phyloP scores from a whole-genome alignment of 768 basidiomycete species.

The Tulasnella sp. region DNA sequence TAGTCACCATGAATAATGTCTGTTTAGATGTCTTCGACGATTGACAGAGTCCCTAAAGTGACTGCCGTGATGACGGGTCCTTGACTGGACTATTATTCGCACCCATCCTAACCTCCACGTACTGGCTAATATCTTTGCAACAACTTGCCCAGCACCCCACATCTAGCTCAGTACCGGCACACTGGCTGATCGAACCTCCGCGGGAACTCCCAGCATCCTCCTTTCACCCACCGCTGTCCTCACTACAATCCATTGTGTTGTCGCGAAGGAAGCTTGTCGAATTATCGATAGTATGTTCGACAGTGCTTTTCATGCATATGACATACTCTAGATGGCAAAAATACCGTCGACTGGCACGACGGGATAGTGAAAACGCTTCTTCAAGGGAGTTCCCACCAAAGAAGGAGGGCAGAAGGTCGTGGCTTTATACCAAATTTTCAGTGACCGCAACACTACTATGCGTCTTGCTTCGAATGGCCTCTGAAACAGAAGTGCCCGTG shows the following conservation, averaged over 20 bases:
- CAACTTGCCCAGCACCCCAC: constrained; percentile 20
- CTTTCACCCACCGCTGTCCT: constrained; percentile 18
- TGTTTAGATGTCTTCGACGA: constrained; percentile 15
- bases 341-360: background rate
- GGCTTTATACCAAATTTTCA: constrained; percentile 52
- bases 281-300: constrained; percentile 68
- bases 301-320: constrained; percentile 69
- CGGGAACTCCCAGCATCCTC: constrained; percentile 38
- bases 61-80: constrained; percentile 76
- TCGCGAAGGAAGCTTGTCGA: constrained; percentile 71
- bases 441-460: background rate
- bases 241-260: constrained; percentile 44
- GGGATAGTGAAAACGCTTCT: constrained; percentile 16
- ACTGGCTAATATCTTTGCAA: constrained; percentile 43
- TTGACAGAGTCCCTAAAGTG: constrained; percentile 36
- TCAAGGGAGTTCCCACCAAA: background rate
- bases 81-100: constrained; percentile 75
- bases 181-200: constrained; percentile 74
- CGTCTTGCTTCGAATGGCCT: background rate
- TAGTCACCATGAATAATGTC: constrained; percentile 17
- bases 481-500: background rate
- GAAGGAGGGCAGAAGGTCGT: constrained; percentile 46
- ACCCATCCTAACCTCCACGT: constrained; percentile 63
- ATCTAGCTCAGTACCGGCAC: constrained; percentile 37
- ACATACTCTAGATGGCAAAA: constrained; percentile 59